Percentiles rank a stretch among this genome's conserved stretches.
Evolutionary conservation across 2,329 filamentous ascomycete genomes (phyloP).

Genomic region (Nemania serpens): DNA sequence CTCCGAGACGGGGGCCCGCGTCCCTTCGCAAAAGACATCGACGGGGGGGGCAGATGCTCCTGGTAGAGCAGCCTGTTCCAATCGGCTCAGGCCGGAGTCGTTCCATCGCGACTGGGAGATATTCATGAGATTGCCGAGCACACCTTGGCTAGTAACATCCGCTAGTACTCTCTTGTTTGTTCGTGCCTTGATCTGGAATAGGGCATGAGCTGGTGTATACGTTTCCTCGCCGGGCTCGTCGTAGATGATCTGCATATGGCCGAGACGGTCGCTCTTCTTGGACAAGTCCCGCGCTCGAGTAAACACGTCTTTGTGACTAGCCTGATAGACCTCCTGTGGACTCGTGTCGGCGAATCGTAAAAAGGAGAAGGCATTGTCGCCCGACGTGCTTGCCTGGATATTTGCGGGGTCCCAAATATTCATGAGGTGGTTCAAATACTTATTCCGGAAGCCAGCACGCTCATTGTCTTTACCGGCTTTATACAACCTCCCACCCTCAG

Average conservation of each 20-base stretch:
- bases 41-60: slow-evolving; percentile 84
- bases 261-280: slow-evolving; percentile 62
- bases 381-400: slow-evolving; percentile 65
- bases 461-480: slow-evolving; percentile 74
- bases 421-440: slow-evolving; percentile 79
- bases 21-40: slow-evolving; percentile 75
- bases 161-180: slow-evolving; percentile 69
- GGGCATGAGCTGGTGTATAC: slow-evolving; percentile 73
- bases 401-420: slow-evolving; percentile 89
- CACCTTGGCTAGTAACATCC: slow-evolving; percentile 72
- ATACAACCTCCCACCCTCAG: slow-evolving; percentile 76
- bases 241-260: slow-evolving; percentile 70
- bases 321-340: slow-evolving; percentile 70
- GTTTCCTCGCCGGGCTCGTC: slow-evolving; percentile 65
- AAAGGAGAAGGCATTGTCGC: slow-evolving; percentile 79
- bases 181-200: slow-evolving; percentile 80
- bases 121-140: slow-evolving; percentile 77
- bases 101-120: slow-evolving; percentile 70
- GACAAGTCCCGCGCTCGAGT: slow-evolving; percentile 70
- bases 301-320: slow-evolving; percentile 73
- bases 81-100: slow-evolving; percentile 71
- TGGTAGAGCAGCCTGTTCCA: slow-evolving; percentile 83
- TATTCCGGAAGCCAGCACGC: slow-evolving; percentile 77
- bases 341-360: slow-evolving; percentile 84
- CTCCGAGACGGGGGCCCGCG: slow-evolving; percentile 64